These are phyloP conservation scores for Pleoardoris graminearum DNA, from an alignment of 2,329 filamentous ascomycete species.

Conservation along the genomic window DNA sequence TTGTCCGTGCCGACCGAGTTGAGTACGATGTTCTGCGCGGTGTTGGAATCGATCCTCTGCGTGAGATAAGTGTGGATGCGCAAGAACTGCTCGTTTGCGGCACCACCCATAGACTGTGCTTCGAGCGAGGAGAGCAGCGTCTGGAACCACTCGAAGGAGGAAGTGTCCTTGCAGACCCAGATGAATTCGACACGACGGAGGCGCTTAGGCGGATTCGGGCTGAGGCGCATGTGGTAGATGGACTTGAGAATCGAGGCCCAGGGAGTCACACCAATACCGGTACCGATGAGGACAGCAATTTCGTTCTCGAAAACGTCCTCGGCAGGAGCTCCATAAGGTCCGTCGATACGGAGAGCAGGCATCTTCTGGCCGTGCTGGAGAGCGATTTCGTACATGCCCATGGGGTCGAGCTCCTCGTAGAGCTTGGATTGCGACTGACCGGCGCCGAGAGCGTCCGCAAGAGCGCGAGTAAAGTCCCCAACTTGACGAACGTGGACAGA, in stretches of 20 bases:
- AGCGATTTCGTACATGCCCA: conserved; percentile 97
- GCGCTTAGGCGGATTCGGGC: conserved; percentile 84
- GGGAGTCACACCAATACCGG: conserved; percentile 83
- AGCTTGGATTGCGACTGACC: conserved; percentile 85
- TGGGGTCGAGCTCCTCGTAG: conserved; percentile 86
- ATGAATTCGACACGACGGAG: conserved; percentile 97
- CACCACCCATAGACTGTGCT: conserved; percentile 70
- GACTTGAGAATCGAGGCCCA: conserved; percentile 92
- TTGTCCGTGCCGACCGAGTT: conserved; percentile 87
- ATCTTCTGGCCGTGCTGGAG: conserved; percentile 91
- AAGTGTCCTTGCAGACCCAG: conserved; percentile 96
- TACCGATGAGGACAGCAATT: conserved; percentile 82
- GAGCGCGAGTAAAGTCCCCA: conserved; percentile 89
- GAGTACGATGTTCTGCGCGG: conserved; percentile 92
- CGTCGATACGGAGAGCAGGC: conserved; percentile 87
- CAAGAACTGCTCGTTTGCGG: conserved; percentile 79
- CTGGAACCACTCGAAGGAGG: conserved; percentile 98
- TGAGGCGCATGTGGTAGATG: conserved; percentile 93
- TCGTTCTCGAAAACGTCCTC: conserved; percentile 97
- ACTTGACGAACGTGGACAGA: conserved; percentile 95
- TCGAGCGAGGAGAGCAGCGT: conserved; percentile 89
- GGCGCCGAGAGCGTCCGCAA: conserved; percentile 95
- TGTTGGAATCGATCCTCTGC: conserved; percentile 88
- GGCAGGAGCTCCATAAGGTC: conserved; percentile 93
- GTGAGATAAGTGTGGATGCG: conserved; percentile 98